These are phyloP conservation scores for Pulveroboletus sp. DNA, from an alignment of 768 basidiomycete species.

Conservation along the genomic window DNA sequence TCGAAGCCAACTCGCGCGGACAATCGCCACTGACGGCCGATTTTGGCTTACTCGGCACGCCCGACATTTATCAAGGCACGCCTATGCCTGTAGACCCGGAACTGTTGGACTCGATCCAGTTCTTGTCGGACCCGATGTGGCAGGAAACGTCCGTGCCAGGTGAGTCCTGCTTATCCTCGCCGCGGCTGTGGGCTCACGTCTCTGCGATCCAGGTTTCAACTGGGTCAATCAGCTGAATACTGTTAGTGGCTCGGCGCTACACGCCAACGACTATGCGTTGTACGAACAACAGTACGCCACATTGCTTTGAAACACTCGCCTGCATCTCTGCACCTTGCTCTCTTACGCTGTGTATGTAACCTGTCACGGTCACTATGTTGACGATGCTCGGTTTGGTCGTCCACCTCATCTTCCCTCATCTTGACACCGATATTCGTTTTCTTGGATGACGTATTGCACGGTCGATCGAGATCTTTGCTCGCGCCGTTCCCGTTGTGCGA, in stretches of 20 bases:
- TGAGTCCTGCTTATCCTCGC: slow-evolving; percentile 28
- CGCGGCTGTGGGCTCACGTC: neutral
- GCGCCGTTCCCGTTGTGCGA: too few relatives aligned
- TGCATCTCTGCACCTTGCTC: too few relatives aligned
- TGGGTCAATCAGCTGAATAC: slow-evolving; percentile 35
- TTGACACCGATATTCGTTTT: too few relatives aligned
- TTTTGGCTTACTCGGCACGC: slow-evolving; percentile 21
- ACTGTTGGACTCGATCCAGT: slow-evolving; percentile 59
- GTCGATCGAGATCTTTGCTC: too few relatives aligned
- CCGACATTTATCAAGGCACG: slow-evolving; percentile 40
- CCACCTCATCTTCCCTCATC: too few relatives aligned
- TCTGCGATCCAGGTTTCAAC: slow-evolving; percentile 28
- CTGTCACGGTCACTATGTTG: too few relatives aligned
- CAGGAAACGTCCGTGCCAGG: slow-evolving; percentile 53
- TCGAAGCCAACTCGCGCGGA: slow-evolving; percentile 31
- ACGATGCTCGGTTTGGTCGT: too few relatives aligned
- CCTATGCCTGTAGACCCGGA: slow-evolving; percentile 56
- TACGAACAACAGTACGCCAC: slow-evolving; percentile 22
- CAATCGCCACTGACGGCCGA: slow-evolving; percentile 10
- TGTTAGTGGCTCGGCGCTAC: slow-evolving; percentile 8
- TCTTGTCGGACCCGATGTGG: slow-evolving; percentile 54
- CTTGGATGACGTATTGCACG: too few relatives aligned
- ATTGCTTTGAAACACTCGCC: slow-evolving; percentile 5
- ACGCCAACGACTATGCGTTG: slow-evolving; percentile 27
- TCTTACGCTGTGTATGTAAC: too few relatives aligned